Percentiles rank a stretch among this genome's conserved stretches.
phyloP scores from a whole-genome alignment of 371 early-diverging fungal genomes.

The Mortierella sp. region DNA sequence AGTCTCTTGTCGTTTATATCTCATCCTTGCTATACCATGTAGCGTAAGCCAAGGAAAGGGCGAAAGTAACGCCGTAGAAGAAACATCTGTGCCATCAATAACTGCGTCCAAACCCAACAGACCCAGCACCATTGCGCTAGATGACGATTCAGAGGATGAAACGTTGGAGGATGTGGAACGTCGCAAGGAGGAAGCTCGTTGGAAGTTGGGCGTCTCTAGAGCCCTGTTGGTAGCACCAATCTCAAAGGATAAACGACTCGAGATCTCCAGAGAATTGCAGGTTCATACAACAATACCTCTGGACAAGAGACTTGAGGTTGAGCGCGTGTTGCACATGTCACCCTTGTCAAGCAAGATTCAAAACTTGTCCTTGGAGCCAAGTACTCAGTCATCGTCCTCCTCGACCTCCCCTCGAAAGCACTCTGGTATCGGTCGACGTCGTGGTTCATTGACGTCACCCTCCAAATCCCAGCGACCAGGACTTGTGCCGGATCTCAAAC shows the following conservation, averaged over 20 bases:
- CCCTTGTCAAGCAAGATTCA: slow-evolving; percentile 41
- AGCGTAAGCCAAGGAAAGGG: too few relatives aligned
- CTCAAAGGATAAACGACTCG: slow-evolving; percentile 15
- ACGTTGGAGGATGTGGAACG: slow-evolving; percentile 5
- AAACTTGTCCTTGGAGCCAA: slow-evolving; percentile 18
- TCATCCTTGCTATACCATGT: too few relatives aligned
- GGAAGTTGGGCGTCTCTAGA: slow-evolving; percentile 17
- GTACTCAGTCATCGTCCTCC: not conserved
- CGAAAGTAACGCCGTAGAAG: not conserved
- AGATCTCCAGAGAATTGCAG: slow-evolving; percentile 12
- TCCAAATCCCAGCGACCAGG: slow-evolving; percentile 18
- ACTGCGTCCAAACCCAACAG: slow-evolving; percentile 2
- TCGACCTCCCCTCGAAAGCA: not conserved
- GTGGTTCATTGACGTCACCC: slow-evolving; percentile 7
- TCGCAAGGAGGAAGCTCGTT: slow-evolving; percentile 14
- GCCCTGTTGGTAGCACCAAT: slow-evolving; percentile 20
- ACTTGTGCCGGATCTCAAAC: slow-evolving; percentile 2
- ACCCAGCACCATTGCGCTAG: slow-evolving; percentile 19
- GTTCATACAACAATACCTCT: not conserved
- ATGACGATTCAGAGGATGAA: slow-evolving; percentile 44
- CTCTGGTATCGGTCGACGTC: not conserved
- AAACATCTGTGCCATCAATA: not conserved
- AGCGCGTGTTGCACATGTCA: slow-evolving; percentile 16
- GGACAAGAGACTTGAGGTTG: slow-evolving; percentile 7
- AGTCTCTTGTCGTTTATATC: too few relatives aligned